Percentiles rank a stretch among this genome's conserved stretches.
Evolutionary conservation across 2,329 filamentous ascomycete genomes (phyloP).

Genomic region (Talaromyces sp.): DNA sequence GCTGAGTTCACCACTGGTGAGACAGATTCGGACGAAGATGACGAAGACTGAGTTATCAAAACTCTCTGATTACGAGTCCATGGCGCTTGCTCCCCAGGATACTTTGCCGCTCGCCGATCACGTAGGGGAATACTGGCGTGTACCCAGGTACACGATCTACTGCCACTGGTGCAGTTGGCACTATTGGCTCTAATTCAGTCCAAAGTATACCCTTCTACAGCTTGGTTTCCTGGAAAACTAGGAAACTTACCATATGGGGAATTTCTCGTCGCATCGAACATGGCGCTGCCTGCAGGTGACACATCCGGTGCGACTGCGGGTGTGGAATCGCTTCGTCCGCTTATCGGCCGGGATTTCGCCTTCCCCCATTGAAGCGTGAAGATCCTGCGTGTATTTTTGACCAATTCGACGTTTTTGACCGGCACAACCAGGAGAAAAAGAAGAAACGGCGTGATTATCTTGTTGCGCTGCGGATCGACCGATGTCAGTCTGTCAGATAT

Average conservation of each 20-base stretch:
- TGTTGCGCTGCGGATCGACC: too few species aligned
- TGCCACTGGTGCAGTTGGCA: neutral
- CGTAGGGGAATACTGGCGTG: neutral
- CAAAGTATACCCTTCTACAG: neutral
- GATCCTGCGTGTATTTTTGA: too few species aligned
- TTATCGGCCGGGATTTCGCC: neutral
- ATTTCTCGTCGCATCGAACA: constrained; percentile 3
- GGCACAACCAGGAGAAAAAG: too few species aligned
- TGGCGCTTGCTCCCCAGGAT: neutral
- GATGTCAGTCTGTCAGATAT: too few species aligned
- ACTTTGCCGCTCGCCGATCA: neutral
- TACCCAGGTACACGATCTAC: neutral
- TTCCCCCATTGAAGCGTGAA: too few species aligned
- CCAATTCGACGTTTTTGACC: too few species aligned
- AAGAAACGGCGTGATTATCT: too few species aligned
- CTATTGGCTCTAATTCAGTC: neutral
- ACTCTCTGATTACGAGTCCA: neutral
- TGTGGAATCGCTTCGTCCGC: constrained; percentile 9
- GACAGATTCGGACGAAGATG: neutral
- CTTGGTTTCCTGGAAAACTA: neutral
- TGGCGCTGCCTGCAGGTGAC: neutral
- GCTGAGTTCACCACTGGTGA: neutral
- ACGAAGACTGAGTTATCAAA: neutral
- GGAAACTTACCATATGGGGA: neutral
- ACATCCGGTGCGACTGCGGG: constrained; percentile 1